A percentile compares a stretch with the other conserved stretches of the same genome.
Conservation (phyloP, 2,329 filamentous ascomycete species). For the Aspergillus tubingensis region DNA sequence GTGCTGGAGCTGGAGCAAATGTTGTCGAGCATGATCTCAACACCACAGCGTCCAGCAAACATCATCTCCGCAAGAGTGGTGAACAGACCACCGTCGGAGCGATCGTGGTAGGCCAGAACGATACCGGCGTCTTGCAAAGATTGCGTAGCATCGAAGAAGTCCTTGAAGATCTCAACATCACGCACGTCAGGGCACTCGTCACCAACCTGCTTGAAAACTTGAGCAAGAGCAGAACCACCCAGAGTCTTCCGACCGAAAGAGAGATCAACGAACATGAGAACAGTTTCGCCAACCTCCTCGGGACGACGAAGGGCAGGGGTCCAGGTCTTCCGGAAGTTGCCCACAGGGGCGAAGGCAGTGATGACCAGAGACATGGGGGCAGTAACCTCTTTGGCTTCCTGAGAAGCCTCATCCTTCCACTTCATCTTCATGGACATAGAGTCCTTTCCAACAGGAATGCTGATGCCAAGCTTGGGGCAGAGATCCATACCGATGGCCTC, state of each 20-base stretch:
- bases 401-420: slow-evolving; percentile 73
- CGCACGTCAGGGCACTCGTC: slow-evolving; percentile 83
- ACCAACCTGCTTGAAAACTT: slow-evolving; percentile 84
- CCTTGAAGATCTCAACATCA: slow-evolving; percentile 75
- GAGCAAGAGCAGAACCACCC: slow-evolving; percentile 87
- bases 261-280: slow-evolving; percentile 89
- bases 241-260: slow-evolving; percentile 77
- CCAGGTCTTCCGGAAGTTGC: slow-evolving; percentile 84
- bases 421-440: slow-evolving; percentile 99
- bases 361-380: slow-evolving; percentile 90
- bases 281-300: slow-evolving; percentile 85
- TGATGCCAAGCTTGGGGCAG: slow-evolving; percentile 85
- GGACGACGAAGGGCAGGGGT: slow-evolving; percentile 81
- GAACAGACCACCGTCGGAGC: slow-evolving; percentile 88
- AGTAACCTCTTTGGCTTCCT: slow-evolving; percentile 78
- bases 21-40: slow-evolving; percentile 80
- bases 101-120: slow-evolving; percentile 92
- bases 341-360: slow-evolving; percentile 83
- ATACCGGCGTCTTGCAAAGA: slow-evolving; percentile 66
- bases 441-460: slow-evolving; percentile 96
- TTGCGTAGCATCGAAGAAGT: slow-evolving; percentile 87
- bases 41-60: slow-evolving; percentile 89
- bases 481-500: slow-evolving; percentile 90
- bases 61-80: slow-evolving; percentile 96
- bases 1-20: slow-evolving; percentile 61